Base-by-base conservation (phyloP, 176 grass and related monocot species). In the Aegilops longissima region DNA sequence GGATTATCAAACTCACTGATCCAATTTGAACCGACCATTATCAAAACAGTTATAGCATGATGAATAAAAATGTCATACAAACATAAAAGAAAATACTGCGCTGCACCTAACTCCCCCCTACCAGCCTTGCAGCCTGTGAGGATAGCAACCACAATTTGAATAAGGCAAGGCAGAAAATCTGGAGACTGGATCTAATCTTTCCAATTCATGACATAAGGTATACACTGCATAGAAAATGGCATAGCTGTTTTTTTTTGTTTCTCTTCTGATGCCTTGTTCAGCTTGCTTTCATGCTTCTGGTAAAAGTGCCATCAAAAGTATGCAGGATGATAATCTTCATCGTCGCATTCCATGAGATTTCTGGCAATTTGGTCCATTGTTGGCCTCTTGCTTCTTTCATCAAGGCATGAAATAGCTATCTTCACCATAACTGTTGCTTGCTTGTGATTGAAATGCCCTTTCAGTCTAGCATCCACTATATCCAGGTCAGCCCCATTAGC, bases 371-470 rank as follows among this genome's bases (percentile, higher is more conserved):
- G 79, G 78, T 90, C 87, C 92, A 94, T 97, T 80, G 79, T 90
- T 17, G 92, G 94, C 47, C 94, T 92, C 52, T 90, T 94, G 69
- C 70, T 82, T 80, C 86, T 88, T 86, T 90, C 87, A 86, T 90
- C 91, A 66, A 93, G 87, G 71, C 94, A 93, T 42, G 84, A 88
- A 56, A 90, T 25, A 7, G 89, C 86, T 87, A 90, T 81, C 77
- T 82, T 93, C 78, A 90, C 23, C 89, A 92, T 93, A 67, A 34
- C n/a, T 61, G 66, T 82, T 47, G 85, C 91, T 84, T 97, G 92
- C 62, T 90, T 80, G 16, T 64, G 78, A 83, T 90, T 82, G 24
- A 97, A 94, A 44, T 90, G 87, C 31, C 90, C 80, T 38, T 85
- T 81, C 44, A 92, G 73, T 78, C 59, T 89, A 47, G 49, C 21